These are phyloP conservation scores for Rhytidiadelphus loreus DNA, from an alignment of 225 moss, liverwort and hornwort genomes.

Conservation along the genomic window DNA sequence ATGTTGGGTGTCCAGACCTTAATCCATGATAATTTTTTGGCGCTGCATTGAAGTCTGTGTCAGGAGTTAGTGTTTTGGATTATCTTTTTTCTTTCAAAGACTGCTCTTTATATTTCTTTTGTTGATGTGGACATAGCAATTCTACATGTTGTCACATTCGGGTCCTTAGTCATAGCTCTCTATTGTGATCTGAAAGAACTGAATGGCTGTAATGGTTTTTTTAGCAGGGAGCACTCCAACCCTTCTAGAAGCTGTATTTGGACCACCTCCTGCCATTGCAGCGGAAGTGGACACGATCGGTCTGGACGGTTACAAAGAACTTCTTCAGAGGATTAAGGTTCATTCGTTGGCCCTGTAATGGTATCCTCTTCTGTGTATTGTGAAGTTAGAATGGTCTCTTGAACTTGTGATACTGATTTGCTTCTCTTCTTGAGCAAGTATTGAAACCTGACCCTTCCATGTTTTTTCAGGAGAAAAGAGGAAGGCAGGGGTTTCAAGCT, in stretches of 20 bases:
- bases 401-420: neutral
- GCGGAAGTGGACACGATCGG: conserved; percentile 7
- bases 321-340: conserved; percentile 64
- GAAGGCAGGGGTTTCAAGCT: conserved; percentile 2
- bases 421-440: neutral
- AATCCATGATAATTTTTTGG: neutral
- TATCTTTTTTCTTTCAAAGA: neutral
- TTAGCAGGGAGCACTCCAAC: conserved; percentile 16
- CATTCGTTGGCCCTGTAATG: neutral
- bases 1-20: neutral
- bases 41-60: neutral
- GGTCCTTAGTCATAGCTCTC: neutral
- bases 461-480: conserved; percentile 30
- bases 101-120: neutral
- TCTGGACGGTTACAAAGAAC: conserved; percentile 39
- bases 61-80: neutral
- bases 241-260: conserved; percentile 25
- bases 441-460: neutral
- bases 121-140: neutral
- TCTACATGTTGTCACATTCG: neutral
- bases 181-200: neutral
- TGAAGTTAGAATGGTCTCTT: neutral
- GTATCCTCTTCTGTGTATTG: neutral
- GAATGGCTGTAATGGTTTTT: neutral
- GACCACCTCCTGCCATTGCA: conserved; percentile 24